These are phyloP conservation scores for Rasamsonia emersonii DNA, from an alignment of 2,329 filamentous ascomycete genomes.

Conservation along the genomic window DNA sequence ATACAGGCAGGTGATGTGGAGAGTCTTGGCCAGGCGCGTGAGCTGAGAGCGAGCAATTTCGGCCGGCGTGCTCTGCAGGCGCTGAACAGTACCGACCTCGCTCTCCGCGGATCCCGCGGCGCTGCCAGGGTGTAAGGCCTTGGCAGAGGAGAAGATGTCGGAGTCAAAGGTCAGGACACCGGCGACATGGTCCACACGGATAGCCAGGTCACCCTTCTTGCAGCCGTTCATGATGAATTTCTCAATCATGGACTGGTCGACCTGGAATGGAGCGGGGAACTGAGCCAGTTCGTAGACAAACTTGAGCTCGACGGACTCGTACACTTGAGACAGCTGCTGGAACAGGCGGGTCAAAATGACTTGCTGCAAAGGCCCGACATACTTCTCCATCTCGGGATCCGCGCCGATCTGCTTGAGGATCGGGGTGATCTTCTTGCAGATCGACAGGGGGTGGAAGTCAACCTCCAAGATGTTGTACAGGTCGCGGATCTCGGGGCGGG, in stretches of 20 bases:
- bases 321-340: constrained; percentile 97
- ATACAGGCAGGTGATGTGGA: constrained; percentile 92
- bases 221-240: constrained; percentile 99
- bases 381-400: constrained; percentile 94
- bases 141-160: constrained; percentile 95
- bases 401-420: constrained; percentile 89
- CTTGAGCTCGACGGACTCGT: constrained; percentile 90
- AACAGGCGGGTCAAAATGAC: constrained; percentile 97
- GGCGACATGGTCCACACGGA: constrained; percentile 91
- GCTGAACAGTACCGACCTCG: constrained; percentile 78
- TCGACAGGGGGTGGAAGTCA: constrained; percentile 96
- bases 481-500: constrained; percentile 87
- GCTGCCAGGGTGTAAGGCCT: constrained; percentile 79
- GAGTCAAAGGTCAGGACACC: constrained; percentile 95
- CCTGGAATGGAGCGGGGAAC: constrained; percentile 95
- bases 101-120: constrained; percentile 78
- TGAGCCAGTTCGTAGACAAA: constrained; percentile 91
- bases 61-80: constrained; percentile 92
- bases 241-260: constrained; percentile 82
- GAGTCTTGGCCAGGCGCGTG: constrained; percentile 78
- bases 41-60: constrained; percentile 96
- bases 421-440: constrained; percentile 97
- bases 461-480: constrained; percentile 98
- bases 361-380: constrained; percentile 90
- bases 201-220: constrained; percentile 97